These are phyloP conservation scores for Kodamaea ohmeri DNA, from an alignment of 1,139 yeast genomes.

Conservation along the genomic window DNA sequence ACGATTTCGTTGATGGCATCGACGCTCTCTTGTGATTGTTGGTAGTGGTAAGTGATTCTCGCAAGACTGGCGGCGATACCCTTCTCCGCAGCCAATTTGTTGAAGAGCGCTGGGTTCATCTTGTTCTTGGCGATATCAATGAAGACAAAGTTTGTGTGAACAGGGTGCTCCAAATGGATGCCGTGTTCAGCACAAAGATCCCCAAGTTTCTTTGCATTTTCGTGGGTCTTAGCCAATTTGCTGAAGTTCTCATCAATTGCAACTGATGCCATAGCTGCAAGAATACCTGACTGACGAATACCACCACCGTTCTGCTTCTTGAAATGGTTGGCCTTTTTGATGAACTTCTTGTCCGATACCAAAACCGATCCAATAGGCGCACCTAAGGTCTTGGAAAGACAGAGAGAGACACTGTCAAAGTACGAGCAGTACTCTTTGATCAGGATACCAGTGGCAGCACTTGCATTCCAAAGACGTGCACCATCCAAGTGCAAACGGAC, in stretches of 20 bases:
- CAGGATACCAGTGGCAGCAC: conserved; percentile 68
- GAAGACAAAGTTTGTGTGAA: conserved; percentile 84
- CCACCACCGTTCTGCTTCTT: conserved; percentile 96
- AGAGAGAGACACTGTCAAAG: conserved; percentile 86
- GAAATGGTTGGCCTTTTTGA: conserved; percentile 78
- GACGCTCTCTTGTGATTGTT: conserved; percentile 33
- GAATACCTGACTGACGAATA: conserved; percentile 82
- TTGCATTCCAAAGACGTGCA: conserved; percentile 93
- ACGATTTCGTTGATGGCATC: conserved; percentile 30
- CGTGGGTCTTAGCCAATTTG: conserved; percentile 59
- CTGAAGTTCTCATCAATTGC: conserved; percentile 77
- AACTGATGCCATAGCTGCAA: conserved; percentile 75
- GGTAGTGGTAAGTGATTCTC: conserved; percentile 42
- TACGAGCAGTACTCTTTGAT: conserved; percentile 69
- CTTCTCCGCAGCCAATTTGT: conserved; percentile 55
- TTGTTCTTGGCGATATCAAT: conserved; percentile 60
- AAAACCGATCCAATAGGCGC: conserved; percentile 93
- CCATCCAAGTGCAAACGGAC: conserved; percentile 85
- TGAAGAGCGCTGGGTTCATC: conserved; percentile 57
- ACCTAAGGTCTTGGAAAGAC: conserved; percentile 87
- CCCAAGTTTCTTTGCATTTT: conserved; percentile 66
- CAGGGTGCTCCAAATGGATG: conserved; percentile 67
- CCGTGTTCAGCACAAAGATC: conserved; percentile 53
- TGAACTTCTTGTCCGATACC: conserved; percentile 63
- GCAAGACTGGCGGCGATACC: conserved; percentile 27